Conservation (phyloP, 2,329 filamentous ascomycete genomes). For the Penicillium hesseltinei region DNA sequence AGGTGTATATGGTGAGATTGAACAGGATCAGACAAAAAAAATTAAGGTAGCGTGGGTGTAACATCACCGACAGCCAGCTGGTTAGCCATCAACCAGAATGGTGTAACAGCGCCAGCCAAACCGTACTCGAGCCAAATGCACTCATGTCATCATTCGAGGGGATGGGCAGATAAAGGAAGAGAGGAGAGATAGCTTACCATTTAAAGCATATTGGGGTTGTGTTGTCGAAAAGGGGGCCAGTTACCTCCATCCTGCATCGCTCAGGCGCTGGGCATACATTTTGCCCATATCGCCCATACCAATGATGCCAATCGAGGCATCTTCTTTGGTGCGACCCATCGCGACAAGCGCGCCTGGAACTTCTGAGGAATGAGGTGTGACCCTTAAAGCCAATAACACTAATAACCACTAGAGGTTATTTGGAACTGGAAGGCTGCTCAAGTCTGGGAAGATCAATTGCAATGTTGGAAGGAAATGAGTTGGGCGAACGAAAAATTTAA, state of each 20-base stretch:
- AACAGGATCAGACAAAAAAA: conserved; percentile 73
- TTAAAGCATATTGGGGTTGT: conserved; percentile 5
- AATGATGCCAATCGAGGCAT: conserved; percentile 85
- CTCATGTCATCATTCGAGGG: conserved; percentile 93
- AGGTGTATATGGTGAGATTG: conserved; percentile 12
- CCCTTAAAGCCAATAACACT: not conserved
- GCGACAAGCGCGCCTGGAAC: conserved; percentile 10
- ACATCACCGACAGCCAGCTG: conserved; percentile 88
- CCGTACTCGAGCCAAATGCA: conserved; percentile 99
- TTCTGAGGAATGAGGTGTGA: not conserved
- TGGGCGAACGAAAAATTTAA: conserved; percentile 27
- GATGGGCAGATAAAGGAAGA: conserved; percentile 1
- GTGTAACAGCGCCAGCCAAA: conserved; percentile 59
- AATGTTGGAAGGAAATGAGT: not conserved
- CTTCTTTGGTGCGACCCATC: conserved; percentile 54
- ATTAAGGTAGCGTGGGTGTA: conserved; percentile 97
- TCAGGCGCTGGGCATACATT: conserved; percentile 91
- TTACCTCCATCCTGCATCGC: conserved; percentile 96
- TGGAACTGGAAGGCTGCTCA: not conserved
- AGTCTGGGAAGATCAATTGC: conserved; percentile 18
- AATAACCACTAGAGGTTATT: not conserved
- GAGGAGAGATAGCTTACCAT: conserved; percentile 18
- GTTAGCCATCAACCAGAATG: conserved; percentile 69
- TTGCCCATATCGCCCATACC: conserved; percentile 99
- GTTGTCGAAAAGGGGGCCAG: conserved; percentile 7